phyloP scores from a whole-genome alignment of 164 flowering plant species.

The Pachysandra terminalis region DNA sequence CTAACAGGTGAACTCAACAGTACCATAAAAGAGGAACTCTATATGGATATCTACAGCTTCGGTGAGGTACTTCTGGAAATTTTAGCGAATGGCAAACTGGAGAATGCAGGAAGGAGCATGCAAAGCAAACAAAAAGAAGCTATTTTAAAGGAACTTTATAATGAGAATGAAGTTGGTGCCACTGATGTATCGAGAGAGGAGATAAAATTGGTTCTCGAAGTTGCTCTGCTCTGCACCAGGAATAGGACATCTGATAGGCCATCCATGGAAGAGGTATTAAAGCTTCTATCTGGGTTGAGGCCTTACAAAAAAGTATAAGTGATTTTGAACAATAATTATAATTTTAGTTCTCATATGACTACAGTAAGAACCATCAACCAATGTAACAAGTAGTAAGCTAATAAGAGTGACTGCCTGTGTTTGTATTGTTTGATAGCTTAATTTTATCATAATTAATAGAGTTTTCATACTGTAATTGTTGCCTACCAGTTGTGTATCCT shows the following conservation, averaged over 20 bases:
- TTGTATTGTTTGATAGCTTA: not conserved
- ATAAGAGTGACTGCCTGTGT: not conserved
- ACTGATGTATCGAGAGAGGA: conserved; percentile 37
- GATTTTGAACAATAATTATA: conserved; percentile 1
- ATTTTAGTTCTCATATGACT: not conserved
- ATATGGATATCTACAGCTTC: conserved; percentile 61
- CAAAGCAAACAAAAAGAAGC: conserved; percentile 47
- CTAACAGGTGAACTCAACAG: conserved; percentile 39
- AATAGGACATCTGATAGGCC: conserved; percentile 56
- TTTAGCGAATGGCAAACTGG: conserved; percentile 60
- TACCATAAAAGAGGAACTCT: conserved; percentile 45
- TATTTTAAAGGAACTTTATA: conserved; percentile 47
- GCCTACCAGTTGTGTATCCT: not conserved
- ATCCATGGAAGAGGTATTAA: conserved; percentile 64
- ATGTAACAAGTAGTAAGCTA: not conserved
- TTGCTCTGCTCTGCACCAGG: conserved; percentile 65
- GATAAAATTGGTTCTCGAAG: conserved; percentile 53
- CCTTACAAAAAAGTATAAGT: conserved; percentile 15
- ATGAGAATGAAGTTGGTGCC: conserved; percentile 40
- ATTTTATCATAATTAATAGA: not conserved
- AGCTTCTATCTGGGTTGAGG: conserved; percentile 50
- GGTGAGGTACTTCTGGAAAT: conserved; percentile 77
- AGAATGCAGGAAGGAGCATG: conserved; percentile 36
- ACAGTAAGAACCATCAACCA: not conserved
- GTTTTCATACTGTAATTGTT: not conserved